Evolutionary conservation across 2,329 filamentous ascomycete species (phyloP), one percentile per base, ranked within the genome.

Genomic region (Aureobasidium lini): DNA sequence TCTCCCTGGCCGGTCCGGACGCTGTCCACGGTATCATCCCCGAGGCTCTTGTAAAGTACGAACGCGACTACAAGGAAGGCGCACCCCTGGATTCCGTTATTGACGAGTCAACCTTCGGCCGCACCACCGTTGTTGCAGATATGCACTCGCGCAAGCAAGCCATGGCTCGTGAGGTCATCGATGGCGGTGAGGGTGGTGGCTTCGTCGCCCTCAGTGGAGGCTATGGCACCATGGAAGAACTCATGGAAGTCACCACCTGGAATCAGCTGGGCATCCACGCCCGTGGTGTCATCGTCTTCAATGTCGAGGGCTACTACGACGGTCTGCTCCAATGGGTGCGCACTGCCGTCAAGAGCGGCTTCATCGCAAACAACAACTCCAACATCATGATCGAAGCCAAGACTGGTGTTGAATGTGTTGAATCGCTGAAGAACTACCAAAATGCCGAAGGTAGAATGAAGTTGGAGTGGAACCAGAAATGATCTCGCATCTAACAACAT

Each of bases 91-190:
- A 64, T 72, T 66, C 66, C 32, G 75, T 88, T 8, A 84, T 88
- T 50, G 83, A 86, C 61, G 80, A 85, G 70, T 68, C 75, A 4
- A 73, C 84, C 4, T 99, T 90, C 71, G 94, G 94, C 9, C 79
- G 81, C 44, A 96, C 91, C 11, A 96, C 91, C 0, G 84, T 96
- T 8, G 94, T 97, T 31, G 81, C 85, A 66, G 91, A 96, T 71
- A 99, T 99, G 94, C 94, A 99, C 76, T 92, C 90, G 43, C 85
- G 94, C 64, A 99, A 99, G 79, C 84, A 88, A 66, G 81, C 94
- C 77, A 97, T 99, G 94, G 93, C 92, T 6, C 80, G 85, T 67
- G 88, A 93, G 72, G 91, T 97, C 15, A 82, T 95, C 28, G 81
- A 84, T 18, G 90, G 90, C 29, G 92, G 88, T 0, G 84, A 86